Percentiles rank a stretch among this genome's conserved stretches.
Conservation (phyloP, 169 alveolate species). For the Plasmodium knowlesi region DNA sequence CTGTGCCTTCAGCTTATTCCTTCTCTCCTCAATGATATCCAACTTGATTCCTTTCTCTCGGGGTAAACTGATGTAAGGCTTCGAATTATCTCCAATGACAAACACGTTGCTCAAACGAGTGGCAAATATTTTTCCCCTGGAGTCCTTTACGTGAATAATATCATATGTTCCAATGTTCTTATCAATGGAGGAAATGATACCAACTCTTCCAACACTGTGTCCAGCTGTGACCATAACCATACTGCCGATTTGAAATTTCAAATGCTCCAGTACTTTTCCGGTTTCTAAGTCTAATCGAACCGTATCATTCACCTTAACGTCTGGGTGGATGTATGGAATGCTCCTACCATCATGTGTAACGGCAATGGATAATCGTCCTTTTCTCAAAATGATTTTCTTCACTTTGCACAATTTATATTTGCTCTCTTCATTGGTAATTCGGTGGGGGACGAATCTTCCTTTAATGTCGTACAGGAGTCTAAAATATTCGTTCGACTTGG, state of each 20-base stretch:
- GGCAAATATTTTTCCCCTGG: conserved; percentile 94
- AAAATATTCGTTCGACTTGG: conserved; percentile 95
- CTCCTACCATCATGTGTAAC: conserved; percentile 99
- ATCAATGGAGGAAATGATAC: conserved; percentile 95
- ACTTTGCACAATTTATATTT: conserved; percentile 97
- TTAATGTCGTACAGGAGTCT: conserved; percentile 97
- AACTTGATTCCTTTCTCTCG: conserved; percentile 94
- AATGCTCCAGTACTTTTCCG: conserved; percentile 94
- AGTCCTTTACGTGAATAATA: conserved; percentile 96
- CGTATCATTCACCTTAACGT: conserved; percentile 97
- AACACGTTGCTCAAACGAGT: conserved; percentile 97
- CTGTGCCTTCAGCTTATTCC: conserved; percentile 82
- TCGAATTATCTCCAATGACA: conserved; percentile 96
- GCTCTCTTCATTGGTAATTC: conserved; percentile 96
- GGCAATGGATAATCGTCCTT: conserved; percentile 96
- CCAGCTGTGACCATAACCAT: conserved; percentile 97
- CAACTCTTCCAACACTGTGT: conserved; percentile 99
- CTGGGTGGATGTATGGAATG: conserved; percentile 98
- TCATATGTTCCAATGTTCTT: conserved; percentile 98
- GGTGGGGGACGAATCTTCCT: conserved; percentile 97
- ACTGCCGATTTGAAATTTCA: conserved; percentile 96
- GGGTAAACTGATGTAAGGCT: conserved; percentile 95
- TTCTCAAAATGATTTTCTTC: conserved; percentile 94
- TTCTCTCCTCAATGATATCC: conserved; percentile 92
- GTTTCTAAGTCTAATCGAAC: conserved; percentile 95